phyloP scores from a whole-genome alignment of 345 rosid species.

The Abelmoschus esculentus region DNA sequence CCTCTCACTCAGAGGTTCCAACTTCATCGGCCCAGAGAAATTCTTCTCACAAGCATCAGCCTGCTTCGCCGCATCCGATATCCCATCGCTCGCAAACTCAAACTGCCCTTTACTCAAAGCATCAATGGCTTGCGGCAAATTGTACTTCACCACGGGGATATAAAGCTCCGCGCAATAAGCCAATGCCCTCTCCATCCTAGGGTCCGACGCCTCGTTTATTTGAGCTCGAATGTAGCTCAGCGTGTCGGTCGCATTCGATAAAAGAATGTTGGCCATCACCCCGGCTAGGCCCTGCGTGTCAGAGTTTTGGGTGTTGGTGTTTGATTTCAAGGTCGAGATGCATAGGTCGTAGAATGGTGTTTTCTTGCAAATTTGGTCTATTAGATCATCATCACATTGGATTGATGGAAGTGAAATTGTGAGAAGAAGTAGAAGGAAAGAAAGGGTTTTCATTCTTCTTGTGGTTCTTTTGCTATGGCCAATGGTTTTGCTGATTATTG shows the following conservation, averaged over 20 bases:
- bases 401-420: conserved; percentile 7
- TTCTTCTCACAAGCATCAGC: conserved; percentile 55
- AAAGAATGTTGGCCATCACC: conserved; percentile 31
- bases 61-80: conserved; percentile 54
- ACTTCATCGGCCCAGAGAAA: conserved; percentile 30
- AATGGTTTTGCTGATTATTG: background rate
- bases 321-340: too few relatives aligned
- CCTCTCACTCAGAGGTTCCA: conserved; percentile 42
- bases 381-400: conserved; percentile 21
- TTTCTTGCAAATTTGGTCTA: conserved; percentile 53
- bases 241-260: conserved; percentile 53
- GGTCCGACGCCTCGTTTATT: conserved; percentile 39
- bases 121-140: conserved; percentile 72
- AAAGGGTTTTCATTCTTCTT: background rate
- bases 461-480: background rate
- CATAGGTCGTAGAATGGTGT: conserved; percentile 18
- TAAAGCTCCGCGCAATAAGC: conserved; percentile 78
- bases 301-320: conserved; percentile 20
- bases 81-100: conserved; percentile 48
- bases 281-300: too few relatives aligned
- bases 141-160: conserved; percentile 76
- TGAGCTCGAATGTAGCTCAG: conserved; percentile 38
- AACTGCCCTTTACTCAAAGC: conserved; percentile 45
- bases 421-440: conserved; percentile 7
- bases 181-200: conserved; percentile 47